Conservation (phyloP, 768 basidiomycete genomes). For the Bullera alba region DNA sequence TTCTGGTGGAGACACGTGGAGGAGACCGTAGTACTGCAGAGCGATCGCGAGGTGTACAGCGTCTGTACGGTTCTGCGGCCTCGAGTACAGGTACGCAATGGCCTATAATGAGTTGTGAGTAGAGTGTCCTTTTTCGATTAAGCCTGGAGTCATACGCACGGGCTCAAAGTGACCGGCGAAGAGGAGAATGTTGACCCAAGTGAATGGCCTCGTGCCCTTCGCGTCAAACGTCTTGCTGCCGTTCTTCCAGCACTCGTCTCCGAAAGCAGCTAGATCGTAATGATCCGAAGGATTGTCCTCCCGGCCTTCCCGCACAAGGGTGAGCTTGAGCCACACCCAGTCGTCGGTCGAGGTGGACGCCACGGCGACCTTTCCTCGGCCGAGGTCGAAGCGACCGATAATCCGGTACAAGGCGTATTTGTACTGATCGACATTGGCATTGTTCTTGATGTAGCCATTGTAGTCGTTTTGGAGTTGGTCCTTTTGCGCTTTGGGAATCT, state of each 20-base stretch:
- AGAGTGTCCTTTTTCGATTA: background rate
- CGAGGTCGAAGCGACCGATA: conserved; percentile 82
- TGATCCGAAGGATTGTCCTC: conserved; percentile 64
- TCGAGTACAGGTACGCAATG: conserved; percentile 80
- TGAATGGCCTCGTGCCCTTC: conserved; percentile 54
- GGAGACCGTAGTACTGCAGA: conserved; percentile 82
- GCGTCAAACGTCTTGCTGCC: conserved; percentile 50
- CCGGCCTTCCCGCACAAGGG: conserved; percentile 63
- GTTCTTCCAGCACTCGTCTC: conserved; percentile 43
- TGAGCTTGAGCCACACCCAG: conserved; percentile 96
- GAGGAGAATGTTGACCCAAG: conserved; percentile 60
- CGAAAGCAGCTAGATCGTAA: conserved; percentile 49
- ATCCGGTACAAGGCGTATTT: conserved; percentile 94
- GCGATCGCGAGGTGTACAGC: conserved; percentile 90
- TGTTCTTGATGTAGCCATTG: conserved; percentile 74
- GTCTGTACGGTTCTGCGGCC: conserved; percentile 78
- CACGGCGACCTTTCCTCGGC: conserved; percentile 71
- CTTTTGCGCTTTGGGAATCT: conserved; percentile 45
- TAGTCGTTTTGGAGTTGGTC: conserved; percentile 60
- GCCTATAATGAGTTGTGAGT: conserved; percentile 58
- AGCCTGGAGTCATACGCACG: conserved; percentile 51
- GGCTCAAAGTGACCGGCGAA: conserved; percentile 92
- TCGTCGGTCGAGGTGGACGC: conserved; percentile 76
- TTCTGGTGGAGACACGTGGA: conserved; percentile 71
- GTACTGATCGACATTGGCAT: conserved; percentile 77